phyloP scores from a whole-genome alignment of 2,329 filamentous ascomycete genomes.

The Colletotrichum salicis region DNA sequence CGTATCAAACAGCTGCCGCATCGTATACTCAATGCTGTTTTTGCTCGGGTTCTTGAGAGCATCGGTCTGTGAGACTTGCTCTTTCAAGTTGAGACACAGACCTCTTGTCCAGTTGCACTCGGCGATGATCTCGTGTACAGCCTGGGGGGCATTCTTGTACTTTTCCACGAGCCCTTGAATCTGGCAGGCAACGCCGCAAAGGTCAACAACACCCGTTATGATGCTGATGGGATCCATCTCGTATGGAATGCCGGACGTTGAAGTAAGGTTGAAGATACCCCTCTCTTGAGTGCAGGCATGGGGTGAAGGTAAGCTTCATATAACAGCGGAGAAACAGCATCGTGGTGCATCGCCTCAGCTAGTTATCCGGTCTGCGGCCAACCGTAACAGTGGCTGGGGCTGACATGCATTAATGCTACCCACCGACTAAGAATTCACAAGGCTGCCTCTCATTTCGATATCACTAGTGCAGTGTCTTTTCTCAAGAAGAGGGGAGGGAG shows the following conservation, averaged over 20 bases:
- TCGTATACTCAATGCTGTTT: background rate
- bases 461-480: background rate
- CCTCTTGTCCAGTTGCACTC: conserved; percentile 12
- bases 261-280: background rate
- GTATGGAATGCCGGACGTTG: background rate
- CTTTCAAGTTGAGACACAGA: background rate
- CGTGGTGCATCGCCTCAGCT: background rate
- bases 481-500: background rate
- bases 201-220: conserved; percentile 9
- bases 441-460: background rate
- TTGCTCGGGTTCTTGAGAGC: background rate
- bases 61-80: background rate
- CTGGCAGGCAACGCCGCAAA: background rate
- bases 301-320: background rate
- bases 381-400: background rate
- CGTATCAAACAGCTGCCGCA: background rate
- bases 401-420: conserved; percentile 2
- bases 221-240: conserved; percentile 16
- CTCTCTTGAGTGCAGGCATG: background rate
- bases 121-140: background rate
- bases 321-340: background rate
- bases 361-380: background rate
- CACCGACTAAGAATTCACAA: background rate
- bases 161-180: conserved; percentile 11
- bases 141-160: conserved; percentile 15